phyloP scores from a whole-genome alignment of 305 asterid species.

The Plantago rigida region DNA sequence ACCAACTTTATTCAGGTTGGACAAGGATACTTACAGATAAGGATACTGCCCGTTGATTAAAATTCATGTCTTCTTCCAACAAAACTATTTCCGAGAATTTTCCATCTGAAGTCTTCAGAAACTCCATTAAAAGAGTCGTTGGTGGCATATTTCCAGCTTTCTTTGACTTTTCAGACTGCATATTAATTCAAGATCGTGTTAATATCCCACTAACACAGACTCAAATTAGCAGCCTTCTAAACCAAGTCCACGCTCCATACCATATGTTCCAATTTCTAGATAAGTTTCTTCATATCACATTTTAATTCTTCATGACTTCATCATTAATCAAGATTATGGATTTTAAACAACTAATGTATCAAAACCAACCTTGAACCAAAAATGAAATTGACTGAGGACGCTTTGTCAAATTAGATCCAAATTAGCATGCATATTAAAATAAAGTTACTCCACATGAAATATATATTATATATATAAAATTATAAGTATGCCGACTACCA shows the following conservation, averaged over 20 bases:
- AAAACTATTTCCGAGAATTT: conserved; percentile 49
- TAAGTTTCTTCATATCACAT: no score
- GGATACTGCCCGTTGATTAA: conserved; percentile 67
- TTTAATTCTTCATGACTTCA: no score
- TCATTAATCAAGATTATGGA: no score
- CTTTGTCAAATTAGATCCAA: not conserved
- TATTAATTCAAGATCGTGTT: conserved; percentile 20
- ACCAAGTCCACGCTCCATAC: conserved; percentile 19
- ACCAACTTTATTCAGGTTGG: not conserved
- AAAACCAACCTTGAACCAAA: no score
- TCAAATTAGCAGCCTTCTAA: conserved; percentile 17
- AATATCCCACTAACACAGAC: conserved; percentile 10
- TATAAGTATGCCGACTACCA: conserved; percentile 11
- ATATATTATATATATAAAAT: not conserved
- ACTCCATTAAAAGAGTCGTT: conserved; percentile 45
- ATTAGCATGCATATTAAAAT: no score
- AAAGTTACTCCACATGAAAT: no score
- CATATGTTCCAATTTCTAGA: conserved; percentile 3
- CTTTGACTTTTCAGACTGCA: conserved; percentile 86
- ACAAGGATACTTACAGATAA: conserved; percentile 43
- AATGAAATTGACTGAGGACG: no score
- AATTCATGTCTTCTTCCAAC: conserved; percentile 74
- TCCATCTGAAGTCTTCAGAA: conserved; percentile 36
- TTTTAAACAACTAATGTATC: no score
- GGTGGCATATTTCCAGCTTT: conserved; percentile 68